Percentiles rank a stretch among this genome's conserved stretches.
Evolutionary conservation across 1,284 basidiomycete genomes (phyloP).

Genomic region (Pseudozyma flocculosa): DNA sequence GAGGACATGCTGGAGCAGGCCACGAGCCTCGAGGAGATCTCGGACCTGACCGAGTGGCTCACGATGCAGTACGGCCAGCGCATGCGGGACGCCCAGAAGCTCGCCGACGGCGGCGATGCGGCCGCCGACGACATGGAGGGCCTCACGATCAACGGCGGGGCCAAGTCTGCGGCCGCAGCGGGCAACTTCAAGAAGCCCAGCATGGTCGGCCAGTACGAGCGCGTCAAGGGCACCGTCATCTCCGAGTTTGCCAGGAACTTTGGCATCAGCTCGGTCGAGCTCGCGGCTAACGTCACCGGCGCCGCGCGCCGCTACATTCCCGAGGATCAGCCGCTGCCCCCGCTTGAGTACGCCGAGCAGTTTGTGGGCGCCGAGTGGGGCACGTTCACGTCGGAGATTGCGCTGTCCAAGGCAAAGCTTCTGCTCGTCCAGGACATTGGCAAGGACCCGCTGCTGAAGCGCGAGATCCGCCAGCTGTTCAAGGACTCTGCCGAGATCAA

Average conservation of each 20-base stretch:
- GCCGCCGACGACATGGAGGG: constrained; percentile 61
- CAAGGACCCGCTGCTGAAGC: constrained; percentile 84
- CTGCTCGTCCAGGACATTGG: constrained; percentile 87
- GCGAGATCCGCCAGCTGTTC: constrained; percentile 76
- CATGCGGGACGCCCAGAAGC: constrained; percentile 48
- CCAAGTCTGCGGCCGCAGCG: constrained; percentile 61
- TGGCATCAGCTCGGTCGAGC: constrained; percentile 74
- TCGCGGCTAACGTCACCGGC: constrained; percentile 75
- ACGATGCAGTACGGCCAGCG: constrained; percentile 70
- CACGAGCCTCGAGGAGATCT: constrained; percentile 76
- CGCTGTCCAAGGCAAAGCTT: constrained; percentile 67
- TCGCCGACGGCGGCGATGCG: constrained; percentile 70
- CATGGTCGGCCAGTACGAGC: constrained; percentile 80
- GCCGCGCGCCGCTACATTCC: constrained; percentile 65
- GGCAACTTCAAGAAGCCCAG: constrained; percentile 74
- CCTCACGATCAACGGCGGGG: constrained; percentile 20
- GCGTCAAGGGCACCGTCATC: constrained; percentile 76
- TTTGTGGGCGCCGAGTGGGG: constrained; percentile 46
- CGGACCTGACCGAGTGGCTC: constrained; percentile 90
- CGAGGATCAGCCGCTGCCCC: constrained; percentile 62
- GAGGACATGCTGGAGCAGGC: constrained; percentile 57
- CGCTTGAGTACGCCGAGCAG: constrained; percentile 46
- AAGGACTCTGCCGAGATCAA: constrained; percentile 76
- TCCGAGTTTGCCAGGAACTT: constrained; percentile 76
- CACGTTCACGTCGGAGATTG: constrained; percentile 33